phyloP scores from a whole-genome alignment of 768 basidiomycete species.

The Termitomyces sp. region DNA sequence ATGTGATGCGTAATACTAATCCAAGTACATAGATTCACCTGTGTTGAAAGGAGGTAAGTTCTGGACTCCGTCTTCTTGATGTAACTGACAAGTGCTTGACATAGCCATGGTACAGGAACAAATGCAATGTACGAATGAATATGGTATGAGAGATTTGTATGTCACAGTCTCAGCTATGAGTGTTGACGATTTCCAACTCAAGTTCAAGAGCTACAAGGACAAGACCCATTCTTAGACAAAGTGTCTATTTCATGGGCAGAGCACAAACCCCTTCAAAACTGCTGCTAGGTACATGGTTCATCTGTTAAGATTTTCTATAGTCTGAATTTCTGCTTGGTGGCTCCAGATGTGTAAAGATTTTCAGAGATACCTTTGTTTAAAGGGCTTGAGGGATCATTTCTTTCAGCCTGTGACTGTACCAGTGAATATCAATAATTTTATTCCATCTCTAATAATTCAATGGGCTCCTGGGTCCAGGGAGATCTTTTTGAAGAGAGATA shows the following conservation, averaged over 20 bases:
- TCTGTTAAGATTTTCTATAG: too few relatives aligned
- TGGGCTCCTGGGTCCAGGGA: too few relatives aligned
- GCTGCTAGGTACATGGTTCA: too few relatives aligned
- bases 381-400: too few relatives aligned
- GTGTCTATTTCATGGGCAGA: neutral
- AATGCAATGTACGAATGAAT: neutral
- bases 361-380: too few relatives aligned
- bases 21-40: neutral
- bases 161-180: neutral
- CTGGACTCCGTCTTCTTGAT: neutral
- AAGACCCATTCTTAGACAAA: neutral
- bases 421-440: too few relatives aligned
- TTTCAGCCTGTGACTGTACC: too few relatives aligned
- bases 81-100: neutral
- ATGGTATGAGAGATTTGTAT: neutral
- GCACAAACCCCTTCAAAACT: neutral
- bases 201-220: neutral
- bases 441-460: too few relatives aligned
- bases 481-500: too few relatives aligned
- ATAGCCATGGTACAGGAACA: neutral
- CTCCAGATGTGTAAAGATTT: too few relatives aligned
- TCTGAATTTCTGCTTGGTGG: too few relatives aligned
- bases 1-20: neutral
- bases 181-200: neutral
- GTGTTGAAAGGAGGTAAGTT: neutral